A percentile compares a stretch with the other conserved stretches of the same genome.
phyloP scores from a whole-genome alignment of 805 yeast species.

The Blastobotrys mokoenaii region DNA sequence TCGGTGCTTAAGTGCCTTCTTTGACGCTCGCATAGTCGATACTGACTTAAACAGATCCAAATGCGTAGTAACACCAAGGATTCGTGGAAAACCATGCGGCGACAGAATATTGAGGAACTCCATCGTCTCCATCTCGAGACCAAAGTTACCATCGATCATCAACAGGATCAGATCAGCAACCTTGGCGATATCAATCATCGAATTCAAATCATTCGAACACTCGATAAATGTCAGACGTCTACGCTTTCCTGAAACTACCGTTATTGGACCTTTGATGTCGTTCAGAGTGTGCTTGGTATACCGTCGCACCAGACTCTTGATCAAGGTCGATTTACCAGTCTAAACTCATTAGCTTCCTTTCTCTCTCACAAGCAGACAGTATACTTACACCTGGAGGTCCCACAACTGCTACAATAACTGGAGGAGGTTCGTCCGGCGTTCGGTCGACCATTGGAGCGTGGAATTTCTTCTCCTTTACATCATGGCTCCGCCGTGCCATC shows the following conservation, averaged over 20 bases:
- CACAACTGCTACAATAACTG: constrained; percentile 90
- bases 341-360: neutral
- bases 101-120: constrained; percentile 93
- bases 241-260: constrained; percentile 92
- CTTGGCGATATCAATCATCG: constrained; percentile 95
- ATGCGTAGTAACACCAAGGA: constrained; percentile 91
- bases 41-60: constrained; percentile 87
- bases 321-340: constrained; percentile 91
- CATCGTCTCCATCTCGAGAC: constrained; percentile 99
- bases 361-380: neutral
- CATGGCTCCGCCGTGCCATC: constrained; percentile 78
- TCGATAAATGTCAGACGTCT: constrained; percentile 89
- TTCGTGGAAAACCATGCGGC: constrained; percentile 98
- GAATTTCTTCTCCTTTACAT: constrained; percentile 67
- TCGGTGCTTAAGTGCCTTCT: constrained; percentile 84
- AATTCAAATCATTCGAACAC: constrained; percentile 83
- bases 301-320: constrained; percentile 79
- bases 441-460: constrained; percentile 98
- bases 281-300: constrained; percentile 77
- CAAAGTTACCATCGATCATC: constrained; percentile 93
- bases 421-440: constrained; percentile 97
- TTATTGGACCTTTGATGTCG: constrained; percentile 92
- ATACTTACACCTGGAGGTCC: constrained; percentile 78
- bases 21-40: constrained; percentile 80
- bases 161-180: constrained; percentile 86